Evolutionary conservation across 1,284 basidiomycete genomes (phyloP), one percentile per base, ranked within the genome.

Genomic region (Ustilago tritici): DNA sequence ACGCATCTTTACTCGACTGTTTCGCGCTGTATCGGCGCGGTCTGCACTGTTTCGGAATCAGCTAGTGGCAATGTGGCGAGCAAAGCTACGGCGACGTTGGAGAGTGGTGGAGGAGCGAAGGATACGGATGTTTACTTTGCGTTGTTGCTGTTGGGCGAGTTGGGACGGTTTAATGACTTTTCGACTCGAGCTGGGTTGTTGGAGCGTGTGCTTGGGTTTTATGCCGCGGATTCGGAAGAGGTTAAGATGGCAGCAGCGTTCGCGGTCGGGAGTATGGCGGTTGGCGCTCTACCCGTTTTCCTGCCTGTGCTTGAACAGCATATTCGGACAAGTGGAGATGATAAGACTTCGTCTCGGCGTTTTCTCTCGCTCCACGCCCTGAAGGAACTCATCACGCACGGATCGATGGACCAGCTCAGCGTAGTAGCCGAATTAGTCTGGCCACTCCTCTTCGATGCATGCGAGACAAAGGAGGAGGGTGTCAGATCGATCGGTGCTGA

Each of bases 311-410:
- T 99, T 76, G 90, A 97, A 78, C 91, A 92, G 78, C 90, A 94
- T 77, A 91, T 97, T 47, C 59, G 58, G 17, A 90, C 94, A 76
- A 43, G 53, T 15, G 50, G 52, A 19, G 69, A 68, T 36, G 65
- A 57, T 46, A 90, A 72, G 50, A 68, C 88, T 14, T 91, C 85
- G 0, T 72, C 78, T 9, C 64, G 56, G 31, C 53, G 68, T 4
- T 69, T 78, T 49, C 88, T 98, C 19, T 92, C 95, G 15, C 89
- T 99, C 54, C 93, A 98, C 82, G 93, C 95, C 12, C 88, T 98
- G 46, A 98, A 98, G 87, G 97, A 99, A 89, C 93, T 98, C 63
- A 95, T 98, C 63, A 93, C 93, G 0, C 93, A 98, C 86, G 94
- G 93, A 62, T 92, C 93, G 6, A 89, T 91, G 64, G 91, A 90